Conservation (phyloP, 495 filamentous ascomycete species). For the Clohesyomyces aquaticus region DNA sequence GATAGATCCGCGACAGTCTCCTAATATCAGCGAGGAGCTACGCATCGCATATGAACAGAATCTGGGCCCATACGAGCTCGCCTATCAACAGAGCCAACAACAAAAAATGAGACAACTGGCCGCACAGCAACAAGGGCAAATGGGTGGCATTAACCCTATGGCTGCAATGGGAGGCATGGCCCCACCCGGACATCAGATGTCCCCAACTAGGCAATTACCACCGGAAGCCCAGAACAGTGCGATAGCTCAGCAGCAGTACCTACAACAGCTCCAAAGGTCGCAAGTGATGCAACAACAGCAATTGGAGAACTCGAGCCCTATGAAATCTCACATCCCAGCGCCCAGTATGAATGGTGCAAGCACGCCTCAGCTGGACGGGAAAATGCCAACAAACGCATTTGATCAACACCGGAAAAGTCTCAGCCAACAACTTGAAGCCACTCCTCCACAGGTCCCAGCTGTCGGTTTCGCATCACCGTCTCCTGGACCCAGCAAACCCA, state of each 20-base stretch:
- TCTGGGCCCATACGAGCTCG: slow-evolving; percentile 66
- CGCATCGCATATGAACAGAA: slow-evolving; percentile 74
- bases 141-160: slow-evolving; percentile 48
- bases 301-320: slow-evolving; percentile 35
- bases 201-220: slow-evolving; percentile 55
- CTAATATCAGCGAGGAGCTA: slow-evolving; percentile 67
- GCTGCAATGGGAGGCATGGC: slow-evolving; percentile 46
- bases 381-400: slow-evolving; percentile 8
- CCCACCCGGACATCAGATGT: slow-evolving; percentile 47
- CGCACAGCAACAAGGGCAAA: slow-evolving; percentile 44
- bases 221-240: slow-evolving; percentile 45
- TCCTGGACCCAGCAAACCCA: slow-evolving; percentile 9
- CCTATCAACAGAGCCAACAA: slow-evolving; percentile 13
- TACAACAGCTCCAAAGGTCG: slow-evolving; percentile 48
- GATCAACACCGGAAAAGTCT: slow-evolving; percentile 56
- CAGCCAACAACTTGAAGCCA: slow-evolving; percentile 45
- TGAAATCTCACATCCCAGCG: slow-evolving; percentile 27
- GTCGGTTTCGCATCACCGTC: slow-evolving; percentile 5
- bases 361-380: slow-evolving; percentile 38
- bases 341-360: slow-evolving; percentile 31
- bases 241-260: slow-evolving; percentile 47
- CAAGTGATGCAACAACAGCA: slow-evolving; percentile 34
- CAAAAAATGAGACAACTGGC: slow-evolving; percentile 11
- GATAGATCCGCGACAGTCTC: slow-evolving; percentile 67
- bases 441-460: slow-evolving; percentile 34